These are phyloP conservation scores for Trametes gibbosa DNA, from an alignment of 768 basidiomycete genomes.

Conservation along the genomic window DNA sequence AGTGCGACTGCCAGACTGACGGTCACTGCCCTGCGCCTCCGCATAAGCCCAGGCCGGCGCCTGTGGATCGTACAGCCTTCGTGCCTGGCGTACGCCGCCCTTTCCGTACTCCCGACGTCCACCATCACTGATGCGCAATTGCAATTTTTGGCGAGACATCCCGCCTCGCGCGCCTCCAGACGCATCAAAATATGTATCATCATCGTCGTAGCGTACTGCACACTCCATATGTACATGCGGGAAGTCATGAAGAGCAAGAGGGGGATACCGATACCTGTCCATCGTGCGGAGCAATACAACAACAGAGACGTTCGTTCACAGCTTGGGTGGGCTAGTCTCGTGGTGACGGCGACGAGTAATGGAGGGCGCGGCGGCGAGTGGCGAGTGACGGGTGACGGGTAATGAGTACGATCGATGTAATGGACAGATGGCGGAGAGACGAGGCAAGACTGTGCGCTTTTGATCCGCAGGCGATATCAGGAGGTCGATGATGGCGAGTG, in stretches of 20 bases:
- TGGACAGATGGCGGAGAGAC: slow-evolving; percentile 17
- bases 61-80: background rate
- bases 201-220: slow-evolving; percentile 17
- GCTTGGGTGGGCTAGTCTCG: slow-evolving; percentile 9
- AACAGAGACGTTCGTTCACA: background rate
- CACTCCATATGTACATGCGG: slow-evolving; percentile 14
- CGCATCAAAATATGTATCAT: slow-evolving; percentile 20
- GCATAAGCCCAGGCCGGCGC: background rate
- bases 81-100: slow-evolving; percentile 11
- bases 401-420: slow-evolving; percentile 19
- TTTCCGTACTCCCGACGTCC: background rate
- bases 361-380: slow-evolving; percentile 12
- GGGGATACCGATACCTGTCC: slow-evolving; percentile 7
- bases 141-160: background rate
- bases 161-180: background rate
- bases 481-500: slow-evolving; percentile 19
- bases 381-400: slow-evolving; percentile 11
- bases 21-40: slow-evolving; percentile 6
- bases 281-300: slow-evolving; percentile 18
- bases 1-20: slow-evolving; percentile 8
- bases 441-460: slow-evolving; percentile 23
- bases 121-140: slow-evolving; percentile 18
- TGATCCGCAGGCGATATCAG: slow-evolving; percentile 22
- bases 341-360: slow-evolving; percentile 13
- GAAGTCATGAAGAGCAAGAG: slow-evolving; percentile 1